Percentiles rank a stretch among this genome's conserved stretches.
phyloP scores from a whole-genome alignment of 805 yeast species.

The Wickerhamomyces bovis region DNA sequence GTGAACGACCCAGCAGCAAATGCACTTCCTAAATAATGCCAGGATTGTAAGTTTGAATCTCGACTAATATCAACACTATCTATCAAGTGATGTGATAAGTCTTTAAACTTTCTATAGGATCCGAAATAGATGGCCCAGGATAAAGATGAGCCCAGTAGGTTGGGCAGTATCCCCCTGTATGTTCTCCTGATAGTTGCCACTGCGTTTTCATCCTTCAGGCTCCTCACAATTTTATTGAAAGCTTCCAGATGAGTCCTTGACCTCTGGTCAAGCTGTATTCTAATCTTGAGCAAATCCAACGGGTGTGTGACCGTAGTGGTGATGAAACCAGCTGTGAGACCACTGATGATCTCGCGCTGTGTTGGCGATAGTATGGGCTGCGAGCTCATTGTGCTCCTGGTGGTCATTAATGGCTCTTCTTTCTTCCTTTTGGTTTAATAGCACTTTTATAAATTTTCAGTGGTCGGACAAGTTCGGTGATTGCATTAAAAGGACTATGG shows the following conservation, averaged over 20 bases:
- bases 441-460: background rate
- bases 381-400: background rate
- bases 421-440: too few relatives aligned
- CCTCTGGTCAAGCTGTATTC: slow-evolving; percentile 61
- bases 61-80: slow-evolving; percentile 9
- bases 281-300: slow-evolving; percentile 73
- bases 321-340: slow-evolving; percentile 72
- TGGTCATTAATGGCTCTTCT: background rate
- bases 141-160: slow-evolving; percentile 72
- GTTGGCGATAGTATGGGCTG: slow-evolving; percentile 3
- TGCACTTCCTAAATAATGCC: slow-evolving; percentile 48
- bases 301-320: slow-evolving; percentile 87
- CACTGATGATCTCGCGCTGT: slow-evolving; percentile 54
- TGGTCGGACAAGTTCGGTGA: background rate
- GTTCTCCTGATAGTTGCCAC: slow-evolving; percentile 4
- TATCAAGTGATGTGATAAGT: slow-evolving; percentile 19
- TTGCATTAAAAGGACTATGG: background rate
- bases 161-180: slow-evolving; percentile 35
- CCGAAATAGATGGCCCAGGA: slow-evolving; percentile 91
- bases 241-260: slow-evolving; percentile 26
- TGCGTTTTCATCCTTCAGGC: slow-evolving; percentile 1
- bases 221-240: slow-evolving; percentile 21
- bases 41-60: slow-evolving; percentile 34
- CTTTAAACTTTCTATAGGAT: slow-evolving; percentile 61
- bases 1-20: slow-evolving; percentile 72